A percentile compares a stretch with the other conserved stretches of the same genome.
phyloP scores from a whole-genome alignment of 192 early-diverging fungal genomes.

The Endogone sp. region DNA sequence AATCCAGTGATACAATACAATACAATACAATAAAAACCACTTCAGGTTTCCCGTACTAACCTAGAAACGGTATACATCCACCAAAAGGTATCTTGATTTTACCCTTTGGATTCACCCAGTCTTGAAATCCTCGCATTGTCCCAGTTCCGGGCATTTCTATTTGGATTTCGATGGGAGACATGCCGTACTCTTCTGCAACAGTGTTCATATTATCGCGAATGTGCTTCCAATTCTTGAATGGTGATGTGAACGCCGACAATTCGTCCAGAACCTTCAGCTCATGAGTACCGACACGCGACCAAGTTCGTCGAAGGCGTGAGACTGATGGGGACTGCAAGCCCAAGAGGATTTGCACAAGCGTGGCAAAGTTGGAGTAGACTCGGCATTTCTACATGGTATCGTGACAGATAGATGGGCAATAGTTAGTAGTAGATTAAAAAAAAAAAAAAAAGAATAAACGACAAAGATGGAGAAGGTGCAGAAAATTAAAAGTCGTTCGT shows the following conservation, averaged over 20 bases:
- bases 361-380: slow-evolving; percentile 53
- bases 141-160: slow-evolving; percentile 18
- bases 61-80: slow-evolving; percentile 59
- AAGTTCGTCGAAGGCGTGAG: slow-evolving; percentile 47
- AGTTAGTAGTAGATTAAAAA: neutral
- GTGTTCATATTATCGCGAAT: slow-evolving; percentile 50
- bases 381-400: slow-evolving; percentile 47
- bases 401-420: neutral
- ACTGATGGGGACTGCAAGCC: slow-evolving; percentile 54
- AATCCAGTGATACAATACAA: slow-evolving; percentile 1
- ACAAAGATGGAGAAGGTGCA: too few relatives aligned
- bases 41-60: too few relatives aligned
- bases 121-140: neutral
- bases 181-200: slow-evolving; percentile 50
- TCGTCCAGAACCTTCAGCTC: slow-evolving; percentile 44
- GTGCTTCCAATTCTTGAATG: slow-evolving; percentile 52
- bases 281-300: slow-evolving; percentile 37
- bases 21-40: too few relatives aligned
- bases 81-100: slow-evolving; percentile 34
- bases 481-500: too few relatives aligned
- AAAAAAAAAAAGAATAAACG: too few relatives aligned
- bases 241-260: slow-evolving; percentile 46
- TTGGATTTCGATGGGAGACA: slow-evolving; percentile 31
- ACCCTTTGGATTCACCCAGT: slow-evolving; percentile 3
- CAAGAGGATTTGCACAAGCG: slow-evolving; percentile 54